Evolutionary conservation across 1,284 basidiomycete species (phyloP), one percentile per base, ranked within the genome.

Genomic region (Melanopsichium pennsylvanicum): DNA sequence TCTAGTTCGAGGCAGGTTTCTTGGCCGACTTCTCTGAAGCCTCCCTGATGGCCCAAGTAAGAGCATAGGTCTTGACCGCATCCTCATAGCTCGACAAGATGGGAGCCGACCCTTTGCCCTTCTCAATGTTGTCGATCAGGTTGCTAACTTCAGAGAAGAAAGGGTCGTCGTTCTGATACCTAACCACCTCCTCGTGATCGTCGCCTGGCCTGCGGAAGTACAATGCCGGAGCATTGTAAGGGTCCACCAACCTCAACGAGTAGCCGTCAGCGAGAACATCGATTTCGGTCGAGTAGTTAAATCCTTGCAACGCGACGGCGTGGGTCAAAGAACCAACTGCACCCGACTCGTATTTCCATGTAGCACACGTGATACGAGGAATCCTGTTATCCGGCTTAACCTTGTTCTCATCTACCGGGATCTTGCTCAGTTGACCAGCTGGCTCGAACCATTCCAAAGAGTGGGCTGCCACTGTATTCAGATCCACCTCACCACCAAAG

Each of bases 401-500:
- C 76, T 87, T 86, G 72, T 82, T 85, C 83, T 95, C 92, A 78
- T 94, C 90, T 57, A 96, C 84, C 25, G 85, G 83, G 75, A 94
- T 86, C 82, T 90, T 92, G 70, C 87, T 88, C 32, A 98, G 86
- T 25, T 88, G 82, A 25, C 95, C 96, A 3, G 95, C 91, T 4
- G 72, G 72, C 63, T 81, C 79, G 58, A 71, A 75, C 70, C 76
- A 62, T 55, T 81, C 79, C 22, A 81, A 45, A 51, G 76, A 72
- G 38, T 82, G 81, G 35, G 81, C 84, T 61, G 85, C 85, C 33
- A 97, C 93, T 38, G 88, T 88, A 57, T 86, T 83, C 61, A 95
- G 88, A 79, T 96, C 91, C 55, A 97, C 93, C 75, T 97, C 95
- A 36, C 95, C 95, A 49, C 94, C 95, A 82, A 98, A 97, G 86